Base-by-base conservation (phyloP, 1,139 yeast genomes). In the Eremothecium sinecaudum region DNA sequence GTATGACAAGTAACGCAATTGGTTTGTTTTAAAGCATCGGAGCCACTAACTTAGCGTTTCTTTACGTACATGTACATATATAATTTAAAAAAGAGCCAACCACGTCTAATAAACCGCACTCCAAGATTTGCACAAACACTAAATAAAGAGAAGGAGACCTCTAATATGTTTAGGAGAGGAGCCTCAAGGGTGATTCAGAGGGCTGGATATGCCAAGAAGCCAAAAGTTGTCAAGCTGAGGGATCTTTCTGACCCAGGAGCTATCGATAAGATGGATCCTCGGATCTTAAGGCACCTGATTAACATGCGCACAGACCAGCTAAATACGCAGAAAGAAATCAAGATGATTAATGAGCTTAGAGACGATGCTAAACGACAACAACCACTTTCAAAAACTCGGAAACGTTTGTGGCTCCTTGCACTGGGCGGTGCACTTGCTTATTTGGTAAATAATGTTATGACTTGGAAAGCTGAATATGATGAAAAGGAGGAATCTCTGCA, bases 401-500 rank as follows among this genome's bases (percentile, higher is more conserved):
- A 56, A 32, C 53, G 58, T 2, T 35, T 45, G 10, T 53, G 58
- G 56, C 42, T 53, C 9, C 45, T 54, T 22, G 31, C 53, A 8
- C 24, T 56, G 18, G 46, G 53, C 54, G 46, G 56, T 30, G 52
- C 59, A 1, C 39, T 51, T 9, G 50, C 50, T 2, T 59, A 58
- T 32, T 36, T 60, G 24, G 33, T 46, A 2, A 45, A 45, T 21
- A 62, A 60, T 25, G 48, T 43, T 25, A 20, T 45, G 1, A 59
- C 63, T 63, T 56, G 63, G 61, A 45, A 46, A 23, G 34, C 56
- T 20, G 62, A 57, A 37, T 51, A 49, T 31, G 48, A 51, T 2
- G 54, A 50, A 32, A 49, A 48, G 12, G 63, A 59, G 29, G 27
- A 33, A 5, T 53, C 48, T 20, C 34, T 45, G 17, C 26, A 39